Conservation (phyloP, 108 stramenopile genomes). For the Bacterosira constricta region DNA sequence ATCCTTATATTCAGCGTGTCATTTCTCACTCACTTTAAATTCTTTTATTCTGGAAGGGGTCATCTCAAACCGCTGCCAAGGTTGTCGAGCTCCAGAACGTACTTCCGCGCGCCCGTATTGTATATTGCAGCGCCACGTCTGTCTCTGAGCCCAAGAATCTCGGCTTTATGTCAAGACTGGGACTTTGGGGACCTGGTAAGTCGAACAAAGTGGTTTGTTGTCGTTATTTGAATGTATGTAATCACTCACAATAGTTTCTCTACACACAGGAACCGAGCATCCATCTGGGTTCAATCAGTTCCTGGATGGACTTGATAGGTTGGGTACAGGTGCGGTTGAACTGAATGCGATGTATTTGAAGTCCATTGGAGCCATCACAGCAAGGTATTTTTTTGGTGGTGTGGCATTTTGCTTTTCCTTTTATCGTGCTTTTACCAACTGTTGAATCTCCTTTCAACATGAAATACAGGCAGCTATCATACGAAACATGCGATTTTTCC, state of each 20-base stretch:
- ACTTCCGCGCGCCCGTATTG: conserved; percentile 69
- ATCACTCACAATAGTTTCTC: no score
- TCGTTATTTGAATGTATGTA: no score
- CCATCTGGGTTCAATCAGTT: conserved; percentile 54
- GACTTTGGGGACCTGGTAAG: conserved; percentile 70
- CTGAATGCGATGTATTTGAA: conserved; percentile 69
- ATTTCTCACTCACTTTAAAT: no score
- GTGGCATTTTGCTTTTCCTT: no score
- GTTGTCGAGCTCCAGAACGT: conserved; percentile 61
- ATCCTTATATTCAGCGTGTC: no score
- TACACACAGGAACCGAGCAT: conserved; percentile 41
- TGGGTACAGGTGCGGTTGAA: conserved; percentile 69
- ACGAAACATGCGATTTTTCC: conserved; percentile 61
- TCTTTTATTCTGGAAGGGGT: conserved; percentile 20
- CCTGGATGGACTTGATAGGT: conserved; percentile 36
- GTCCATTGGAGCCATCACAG: conserved; percentile 45
- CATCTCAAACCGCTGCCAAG: conserved; percentile 48
- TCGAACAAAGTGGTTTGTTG: no score
- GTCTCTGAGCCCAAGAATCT: conserved; percentile 64
- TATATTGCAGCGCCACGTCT: conserved; percentile 70
- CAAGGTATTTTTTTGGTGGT: no score
- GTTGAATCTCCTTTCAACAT: no score
- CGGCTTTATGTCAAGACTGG: conserved; percentile 66
- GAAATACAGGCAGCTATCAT: no score
- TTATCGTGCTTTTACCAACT: no score